These are phyloP conservation scores for Sclerotiophoma versabilis DNA, from an alignment of 2,329 filamentous ascomycete species.

Conservation along the genomic window DNA sequence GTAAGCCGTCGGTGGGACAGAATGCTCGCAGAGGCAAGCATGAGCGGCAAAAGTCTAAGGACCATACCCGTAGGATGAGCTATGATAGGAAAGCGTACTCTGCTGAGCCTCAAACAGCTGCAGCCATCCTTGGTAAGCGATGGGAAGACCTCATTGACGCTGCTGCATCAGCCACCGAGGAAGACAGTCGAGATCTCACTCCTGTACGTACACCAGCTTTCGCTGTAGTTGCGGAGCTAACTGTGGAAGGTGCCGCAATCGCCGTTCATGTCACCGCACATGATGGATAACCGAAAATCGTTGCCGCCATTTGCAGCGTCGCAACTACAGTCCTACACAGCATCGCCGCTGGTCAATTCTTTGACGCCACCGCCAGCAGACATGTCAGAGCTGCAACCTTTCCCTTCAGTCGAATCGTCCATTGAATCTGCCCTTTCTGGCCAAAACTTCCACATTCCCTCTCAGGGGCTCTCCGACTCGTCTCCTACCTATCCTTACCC, in stretches of 20 bases:
- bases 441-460: constrained; percentile 67
- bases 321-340: constrained; percentile 74
- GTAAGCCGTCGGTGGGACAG: constrained; percentile 87
- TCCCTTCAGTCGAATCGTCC: constrained; percentile 86
- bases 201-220: constrained; percentile 66
- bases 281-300: constrained; percentile 62
- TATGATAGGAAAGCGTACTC: constrained; percentile 83
- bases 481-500: constrained; percentile 61
- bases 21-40: constrained; percentile 78
- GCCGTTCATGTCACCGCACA: constrained; percentile 60
- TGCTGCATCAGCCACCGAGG: constrained; percentile 89
- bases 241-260: constrained; percentile 54
- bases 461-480: constrained; percentile 61
- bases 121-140: constrained; percentile 77
- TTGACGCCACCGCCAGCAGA: constrained; percentile 76
- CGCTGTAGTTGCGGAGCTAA: constrained; percentile 26
- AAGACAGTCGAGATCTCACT: constrained; percentile 86
- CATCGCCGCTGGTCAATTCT: constrained; percentile 88
- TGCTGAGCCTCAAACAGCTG: constrained; percentile 80
- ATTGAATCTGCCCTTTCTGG: constrained; percentile 74
- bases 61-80: constrained; percentile 75
- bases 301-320: constrained; percentile 63
- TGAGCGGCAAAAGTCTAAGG: constrained; percentile 80
- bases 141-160: constrained; percentile 98
- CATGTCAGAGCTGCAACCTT: constrained; percentile 67